A percentile compares a stretch with the other conserved stretches of the same genome.
These are phyloP conservation scores for Botrytis pseudocinerea DNA, from an alignment of 2,329 filamentous ascomycete genomes.

Conservation along the genomic window DNA sequence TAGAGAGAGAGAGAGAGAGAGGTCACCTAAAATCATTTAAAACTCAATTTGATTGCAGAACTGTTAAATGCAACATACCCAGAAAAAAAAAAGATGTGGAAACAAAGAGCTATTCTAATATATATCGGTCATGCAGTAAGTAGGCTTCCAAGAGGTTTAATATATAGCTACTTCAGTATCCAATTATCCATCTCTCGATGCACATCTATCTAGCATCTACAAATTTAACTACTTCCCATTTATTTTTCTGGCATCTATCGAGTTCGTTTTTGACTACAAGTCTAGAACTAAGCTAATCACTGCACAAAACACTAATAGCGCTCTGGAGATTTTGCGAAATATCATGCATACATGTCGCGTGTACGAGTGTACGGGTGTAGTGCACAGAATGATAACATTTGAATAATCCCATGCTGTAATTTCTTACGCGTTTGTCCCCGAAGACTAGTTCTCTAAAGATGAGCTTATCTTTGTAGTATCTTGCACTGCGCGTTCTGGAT, in stretches of 20 bases:
- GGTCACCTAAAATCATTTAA: not conserved
- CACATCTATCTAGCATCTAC: not conserved
- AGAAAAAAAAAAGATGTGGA: fast-evolving
- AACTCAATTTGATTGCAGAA: not conserved
- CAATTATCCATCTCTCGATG: not conserved
- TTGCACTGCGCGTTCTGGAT: not conserved
- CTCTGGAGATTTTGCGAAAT: not conserved
- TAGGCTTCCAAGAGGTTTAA: not conserved
- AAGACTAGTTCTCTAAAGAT: not conserved
- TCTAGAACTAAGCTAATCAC: no score
- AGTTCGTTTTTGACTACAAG: no score
- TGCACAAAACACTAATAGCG: not conserved
- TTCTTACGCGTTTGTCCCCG: not conserved
- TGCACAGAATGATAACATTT: not conserved
- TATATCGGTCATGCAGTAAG: not conserved
- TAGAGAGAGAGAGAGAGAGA: no score
- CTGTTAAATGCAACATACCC: not conserved
- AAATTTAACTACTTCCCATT: not conserved
- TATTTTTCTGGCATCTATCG: no score
- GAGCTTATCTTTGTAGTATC: not conserved
- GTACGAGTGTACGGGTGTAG: not conserved
- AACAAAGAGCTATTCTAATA: not conserved
- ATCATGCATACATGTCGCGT: no score
- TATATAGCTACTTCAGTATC: not conserved
- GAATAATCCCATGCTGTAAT: not conserved